These are phyloP conservation scores for Apophysomyces ossiformis DNA, from an alignment of 371 early-diverging fungal species.

Conservation along the genomic window DNA sequence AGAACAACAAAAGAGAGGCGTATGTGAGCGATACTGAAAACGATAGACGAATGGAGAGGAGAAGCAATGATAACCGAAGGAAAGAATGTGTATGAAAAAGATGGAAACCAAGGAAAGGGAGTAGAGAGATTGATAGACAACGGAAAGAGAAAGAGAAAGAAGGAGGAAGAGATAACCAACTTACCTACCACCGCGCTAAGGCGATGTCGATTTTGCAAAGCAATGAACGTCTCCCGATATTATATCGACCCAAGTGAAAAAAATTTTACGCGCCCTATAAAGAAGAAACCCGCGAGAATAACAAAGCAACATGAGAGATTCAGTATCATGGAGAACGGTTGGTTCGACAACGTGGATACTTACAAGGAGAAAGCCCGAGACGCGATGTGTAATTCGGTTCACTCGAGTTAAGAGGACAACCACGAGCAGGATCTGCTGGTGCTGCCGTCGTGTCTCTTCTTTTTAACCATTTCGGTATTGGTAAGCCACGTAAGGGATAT, in stretches of 20 bases:
- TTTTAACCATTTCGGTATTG: background rate
- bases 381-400: background rate
- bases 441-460: constrained; percentile 2
- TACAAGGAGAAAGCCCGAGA: background rate
- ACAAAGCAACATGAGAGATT: too few species aligned
- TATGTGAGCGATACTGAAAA: too few species aligned
- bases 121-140: too few species aligned
- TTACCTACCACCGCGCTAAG: constrained; percentile 31
- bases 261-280: too few species aligned
- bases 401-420: background rate
- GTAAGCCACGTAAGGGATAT: constrained; percentile 7
- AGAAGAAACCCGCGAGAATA: too few species aligned
- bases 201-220: background rate
- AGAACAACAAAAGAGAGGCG: background rate
- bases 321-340: too few species aligned
- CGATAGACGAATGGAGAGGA: background rate
- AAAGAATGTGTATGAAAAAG: too few species aligned
- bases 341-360: too few species aligned
- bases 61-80: background rate
- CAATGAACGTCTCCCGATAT: background rate
- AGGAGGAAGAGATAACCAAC: constrained; percentile 10
- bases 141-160: background rate
- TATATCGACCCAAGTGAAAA: constrained; percentile 6
- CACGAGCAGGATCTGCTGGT: constrained; percentile 7
- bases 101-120: too few species aligned